These are phyloP conservation scores for Areca catechu DNA, from an alignment of 176 grass and related monocot species.

Conservation along the genomic window DNA sequence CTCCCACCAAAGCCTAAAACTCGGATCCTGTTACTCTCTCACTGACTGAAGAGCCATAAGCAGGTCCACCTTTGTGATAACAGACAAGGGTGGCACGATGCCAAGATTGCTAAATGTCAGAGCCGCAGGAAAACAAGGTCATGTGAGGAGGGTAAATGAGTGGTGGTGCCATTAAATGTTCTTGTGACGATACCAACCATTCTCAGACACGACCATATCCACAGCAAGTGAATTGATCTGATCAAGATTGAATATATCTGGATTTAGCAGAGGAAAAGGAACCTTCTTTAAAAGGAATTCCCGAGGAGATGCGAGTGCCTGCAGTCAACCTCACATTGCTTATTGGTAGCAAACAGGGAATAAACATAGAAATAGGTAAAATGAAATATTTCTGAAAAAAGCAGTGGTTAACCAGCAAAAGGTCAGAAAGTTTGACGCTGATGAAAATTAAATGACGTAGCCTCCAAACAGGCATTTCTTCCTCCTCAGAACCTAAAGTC, in stretches of 20 bases:
- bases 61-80: constrained; percentile 62
- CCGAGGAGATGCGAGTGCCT: constrained; percentile 78
- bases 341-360: too few species aligned
- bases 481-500: too few species aligned
- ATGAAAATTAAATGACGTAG: too few species aligned
- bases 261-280: constrained; percentile 75
- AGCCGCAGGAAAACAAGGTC: constrained; percentile 35
- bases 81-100: constrained; percentile 62
- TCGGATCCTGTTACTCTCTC: constrained; percentile 44
- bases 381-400: too few species aligned
- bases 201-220: constrained; percentile 54
- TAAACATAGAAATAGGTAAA: too few species aligned
- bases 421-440: too few species aligned
- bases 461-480: too few species aligned
- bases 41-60: constrained; percentile 64
- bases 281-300: constrained; percentile 87
- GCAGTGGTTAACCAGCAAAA: too few species aligned
- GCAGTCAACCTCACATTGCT: neutral
- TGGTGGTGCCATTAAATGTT: too few species aligned
- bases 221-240: constrained; percentile 52
- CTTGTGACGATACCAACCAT: constrained; percentile 6
- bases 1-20: constrained; percentile 27
- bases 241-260: constrained; percentile 79
- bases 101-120: constrained; percentile 63
- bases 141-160: neutral